These are phyloP conservation scores for Arthrobotrys musiformis DNA, from an alignment of 2,329 filamentous ascomycete species.

Conservation along the genomic window DNA sequence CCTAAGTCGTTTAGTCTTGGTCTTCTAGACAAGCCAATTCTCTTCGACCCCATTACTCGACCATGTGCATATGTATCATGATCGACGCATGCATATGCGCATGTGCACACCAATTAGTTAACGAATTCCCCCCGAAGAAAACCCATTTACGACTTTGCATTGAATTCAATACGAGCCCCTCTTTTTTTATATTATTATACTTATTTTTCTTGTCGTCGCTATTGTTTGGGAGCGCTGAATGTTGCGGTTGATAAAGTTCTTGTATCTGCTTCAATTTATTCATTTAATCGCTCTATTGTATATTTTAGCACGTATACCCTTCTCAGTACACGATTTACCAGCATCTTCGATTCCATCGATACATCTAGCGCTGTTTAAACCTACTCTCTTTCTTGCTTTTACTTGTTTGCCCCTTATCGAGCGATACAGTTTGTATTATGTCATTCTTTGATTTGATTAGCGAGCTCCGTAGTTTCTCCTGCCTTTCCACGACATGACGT, in stretches of 20 bases:
- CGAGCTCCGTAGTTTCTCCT: neutral
- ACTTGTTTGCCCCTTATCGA: neutral
- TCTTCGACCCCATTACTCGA: too few relatives aligned
- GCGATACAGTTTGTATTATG: neutral
- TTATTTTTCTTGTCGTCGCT: too few relatives aligned
- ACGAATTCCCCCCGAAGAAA: neutral
- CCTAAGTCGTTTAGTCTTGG: too few relatives aligned
- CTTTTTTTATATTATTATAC: neutral
- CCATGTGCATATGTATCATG: too few relatives aligned
- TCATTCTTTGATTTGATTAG: neutral
- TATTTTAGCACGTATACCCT: neutral
- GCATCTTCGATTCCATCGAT: neutral
- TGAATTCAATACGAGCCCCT: neutral
- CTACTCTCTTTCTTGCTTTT: neutral
- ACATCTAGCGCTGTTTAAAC: neutral
- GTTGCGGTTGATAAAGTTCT: too few relatives aligned
- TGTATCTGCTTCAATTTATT: neutral
- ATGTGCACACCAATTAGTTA: neutral
- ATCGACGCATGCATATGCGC: too few relatives aligned
- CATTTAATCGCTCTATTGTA: neutral
- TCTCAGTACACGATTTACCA: slow-evolving; percentile 15
- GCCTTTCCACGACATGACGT: neutral
- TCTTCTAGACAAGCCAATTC: too few relatives aligned
- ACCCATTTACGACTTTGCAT: neutral
- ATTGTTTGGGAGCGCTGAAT: neutral